Conservation (phyloP, 331 rosid species). For the Pyrus hybrid region DNA sequence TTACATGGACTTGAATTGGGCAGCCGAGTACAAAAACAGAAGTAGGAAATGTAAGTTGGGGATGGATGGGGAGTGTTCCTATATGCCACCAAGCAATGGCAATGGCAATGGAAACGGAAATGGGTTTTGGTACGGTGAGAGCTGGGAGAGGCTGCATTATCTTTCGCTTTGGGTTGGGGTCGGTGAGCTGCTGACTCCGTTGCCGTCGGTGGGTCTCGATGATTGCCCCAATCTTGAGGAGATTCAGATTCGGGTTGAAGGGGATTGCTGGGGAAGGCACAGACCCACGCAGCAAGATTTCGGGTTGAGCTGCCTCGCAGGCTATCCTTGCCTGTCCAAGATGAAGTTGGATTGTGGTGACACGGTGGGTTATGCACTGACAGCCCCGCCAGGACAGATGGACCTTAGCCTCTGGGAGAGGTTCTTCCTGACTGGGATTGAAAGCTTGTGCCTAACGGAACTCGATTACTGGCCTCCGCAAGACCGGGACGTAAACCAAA, state of each 20-base stretch:
- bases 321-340: slow-evolving; percentile 58
- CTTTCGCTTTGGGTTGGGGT: slow-evolving; percentile 87
- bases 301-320: slow-evolving; percentile 57
- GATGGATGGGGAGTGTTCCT: slow-evolving; percentile 21
- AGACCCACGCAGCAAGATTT: slow-evolving; percentile 42
- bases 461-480: slow-evolving; percentile 96
- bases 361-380: slow-evolving; percentile 65
- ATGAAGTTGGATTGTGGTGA: slow-evolving; percentile 87
- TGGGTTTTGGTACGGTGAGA: slow-evolving; percentile 24
- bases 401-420: slow-evolving; percentile 93
- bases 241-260: slow-evolving; percentile 62
- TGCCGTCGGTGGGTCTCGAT: slow-evolving; percentile 61
- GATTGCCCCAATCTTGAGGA: slow-evolving; percentile 73
- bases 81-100: slow-evolving; percentile 6
- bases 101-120: slow-evolving; percentile 24
- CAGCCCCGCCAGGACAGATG: slow-evolving; percentile 80
- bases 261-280: slow-evolving; percentile 63
- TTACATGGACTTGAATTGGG: slow-evolving; percentile 25
- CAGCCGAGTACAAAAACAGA: slow-evolving; percentile 25
- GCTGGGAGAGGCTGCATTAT: slow-evolving; percentile 56
- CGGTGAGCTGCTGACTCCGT: slow-evolving; percentile 61
- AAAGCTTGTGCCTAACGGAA: slow-evolving; percentile 47
- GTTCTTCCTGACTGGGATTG: slow-evolving; percentile 63
- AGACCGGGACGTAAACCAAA: slow-evolving; percentile 72
- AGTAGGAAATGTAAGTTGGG: slow-evolving; percentile 43